phyloP scores from a whole-genome alignment of 345 rosid species.

The Carallia pectinifolia region DNA sequence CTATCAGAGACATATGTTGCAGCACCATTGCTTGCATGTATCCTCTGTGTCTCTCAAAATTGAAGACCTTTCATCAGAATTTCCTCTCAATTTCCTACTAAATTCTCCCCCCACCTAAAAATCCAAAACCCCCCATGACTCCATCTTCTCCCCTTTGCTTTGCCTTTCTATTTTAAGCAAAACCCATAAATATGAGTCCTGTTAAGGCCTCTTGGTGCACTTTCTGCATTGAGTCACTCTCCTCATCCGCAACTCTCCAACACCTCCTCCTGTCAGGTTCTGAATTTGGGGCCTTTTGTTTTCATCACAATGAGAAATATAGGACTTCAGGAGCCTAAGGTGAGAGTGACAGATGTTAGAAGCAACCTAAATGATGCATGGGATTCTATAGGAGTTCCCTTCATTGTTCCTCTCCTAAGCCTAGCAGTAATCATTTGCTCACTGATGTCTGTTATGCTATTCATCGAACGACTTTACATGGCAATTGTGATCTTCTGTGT shows the following conservation, averaged over 20 bases:
- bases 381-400: constrained; percentile 21
- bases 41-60: constrained; percentile 12
- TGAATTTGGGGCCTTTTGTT: background rate
- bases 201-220: background rate
- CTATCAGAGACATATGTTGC: constrained; percentile 18
- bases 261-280: background rate
- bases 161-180: background rate
- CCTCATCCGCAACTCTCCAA: background rate
- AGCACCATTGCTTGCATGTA: constrained; percentile 13
- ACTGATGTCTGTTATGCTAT: constrained; percentile 49
- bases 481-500: constrained; percentile 38
- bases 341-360: constrained; percentile 10
- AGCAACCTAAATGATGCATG: constrained; percentile 16
- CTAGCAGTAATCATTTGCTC: constrained; percentile 36
- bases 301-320: constrained; percentile 14
- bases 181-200: background rate
- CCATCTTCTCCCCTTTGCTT: background rate
- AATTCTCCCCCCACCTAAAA: constrained; percentile 10
- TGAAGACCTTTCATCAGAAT: background rate
- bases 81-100: background rate
- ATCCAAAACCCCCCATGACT: background rate
- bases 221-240: background rate
- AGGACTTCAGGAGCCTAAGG: constrained; percentile 8
- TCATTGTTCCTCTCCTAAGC: constrained; percentile 39
- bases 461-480: constrained; percentile 52